These are phyloP conservation scores for Aspergillus avenaceus DNA, from an alignment of 495 filamentous ascomycete species.

Conservation along the genomic window DNA sequence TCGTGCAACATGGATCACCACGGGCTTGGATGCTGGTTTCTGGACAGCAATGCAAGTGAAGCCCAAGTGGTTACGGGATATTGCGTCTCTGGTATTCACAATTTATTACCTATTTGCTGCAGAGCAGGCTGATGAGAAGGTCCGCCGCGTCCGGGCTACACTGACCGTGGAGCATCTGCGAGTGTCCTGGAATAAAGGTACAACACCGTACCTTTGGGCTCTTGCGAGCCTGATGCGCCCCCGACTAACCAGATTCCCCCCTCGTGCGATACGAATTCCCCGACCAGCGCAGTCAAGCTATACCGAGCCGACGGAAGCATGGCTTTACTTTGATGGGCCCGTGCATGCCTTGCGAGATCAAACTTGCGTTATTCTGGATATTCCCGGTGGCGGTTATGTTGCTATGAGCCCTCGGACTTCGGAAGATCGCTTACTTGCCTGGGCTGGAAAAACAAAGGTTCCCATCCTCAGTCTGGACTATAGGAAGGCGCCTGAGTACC, in stretches of 20 bases:
- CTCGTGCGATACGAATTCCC: slow-evolving; percentile 77
- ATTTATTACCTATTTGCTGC: slow-evolving; percentile 89
- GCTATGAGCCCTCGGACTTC: slow-evolving; percentile 89
- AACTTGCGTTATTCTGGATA: slow-evolving; percentile 77
- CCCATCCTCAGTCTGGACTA: slow-evolving; percentile 91
- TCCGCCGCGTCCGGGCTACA: slow-evolving; percentile 80
- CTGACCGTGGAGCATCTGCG: slow-evolving; percentile 89
- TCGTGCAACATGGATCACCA: slow-evolving; percentile 95
- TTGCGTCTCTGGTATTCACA: slow-evolving; percentile 77
- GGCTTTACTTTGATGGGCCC: slow-evolving; percentile 93
- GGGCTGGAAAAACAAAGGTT: slow-evolving; percentile 79
- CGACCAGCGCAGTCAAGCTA: slow-evolving; percentile 75
- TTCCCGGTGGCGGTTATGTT: slow-evolving; percentile 93
- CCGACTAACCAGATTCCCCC: slow-evolving; percentile 70
- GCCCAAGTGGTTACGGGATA: slow-evolving; percentile 75
- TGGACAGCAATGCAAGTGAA: slow-evolving; percentile 96
- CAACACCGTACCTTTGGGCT: slow-evolving; percentile 72
- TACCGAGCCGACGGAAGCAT: slow-evolving; percentile 74
- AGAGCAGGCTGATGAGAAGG: slow-evolving; percentile 94
- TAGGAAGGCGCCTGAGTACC: slow-evolving; percentile 88
- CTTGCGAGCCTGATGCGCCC: slow-evolving; percentile 69
- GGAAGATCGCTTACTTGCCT: slow-evolving; percentile 87
- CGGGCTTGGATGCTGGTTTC: slow-evolving; percentile 91
- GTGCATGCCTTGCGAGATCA: slow-evolving; percentile 71
- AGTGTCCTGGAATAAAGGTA: slow-evolving; percentile 93